Conservation (phyloP, 495 filamentous ascomycete genomes). For the Podospora australis region DNA sequence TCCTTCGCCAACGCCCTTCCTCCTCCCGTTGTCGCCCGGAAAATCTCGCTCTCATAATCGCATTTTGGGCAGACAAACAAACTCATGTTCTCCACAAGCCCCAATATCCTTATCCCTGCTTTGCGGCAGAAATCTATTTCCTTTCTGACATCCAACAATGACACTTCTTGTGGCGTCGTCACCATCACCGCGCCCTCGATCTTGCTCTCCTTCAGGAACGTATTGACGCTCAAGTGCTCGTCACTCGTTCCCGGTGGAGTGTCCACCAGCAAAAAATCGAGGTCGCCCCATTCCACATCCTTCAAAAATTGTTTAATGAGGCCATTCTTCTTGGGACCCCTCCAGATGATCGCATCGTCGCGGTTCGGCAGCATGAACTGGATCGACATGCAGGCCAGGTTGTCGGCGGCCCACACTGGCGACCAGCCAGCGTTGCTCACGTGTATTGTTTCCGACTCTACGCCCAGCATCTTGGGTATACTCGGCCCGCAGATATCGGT, state of each 20-base stretch:
- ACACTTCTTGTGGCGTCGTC: conserved; percentile 94
- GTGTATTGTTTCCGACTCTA: conserved; percentile 87
- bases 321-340: conserved; percentile 96
- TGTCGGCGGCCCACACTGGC: conserved; percentile 89
- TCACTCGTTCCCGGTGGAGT: conserved; percentile 93
- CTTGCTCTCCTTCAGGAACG: conserved; percentile 75
- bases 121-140: conserved; percentile 97
- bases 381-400: conserved; percentile 88
- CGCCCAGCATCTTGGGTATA: conserved; percentile 98
- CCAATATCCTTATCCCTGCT: conserved; percentile 80
- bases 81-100: conserved; percentile 95
- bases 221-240: conserved; percentile 89
- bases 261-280: conserved; percentile 90
- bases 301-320: conserved; percentile 95
- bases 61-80: conserved; percentile 93
- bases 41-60: conserved; percentile 74
- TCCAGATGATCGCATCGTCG: conserved; percentile 94
- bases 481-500: conserved; percentile 92
- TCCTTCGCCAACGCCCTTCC: conserved; percentile 72
- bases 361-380: conserved; percentile 94
- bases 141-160: conserved; percentile 84
- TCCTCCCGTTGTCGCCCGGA: conserved; percentile 86
- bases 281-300: conserved; percentile 93
- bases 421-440: conserved; percentile 75
- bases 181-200: conserved; percentile 91